Evolutionary conservation across 306 rosid species (phyloP).

Genomic region (Trifolium repens): DNA sequence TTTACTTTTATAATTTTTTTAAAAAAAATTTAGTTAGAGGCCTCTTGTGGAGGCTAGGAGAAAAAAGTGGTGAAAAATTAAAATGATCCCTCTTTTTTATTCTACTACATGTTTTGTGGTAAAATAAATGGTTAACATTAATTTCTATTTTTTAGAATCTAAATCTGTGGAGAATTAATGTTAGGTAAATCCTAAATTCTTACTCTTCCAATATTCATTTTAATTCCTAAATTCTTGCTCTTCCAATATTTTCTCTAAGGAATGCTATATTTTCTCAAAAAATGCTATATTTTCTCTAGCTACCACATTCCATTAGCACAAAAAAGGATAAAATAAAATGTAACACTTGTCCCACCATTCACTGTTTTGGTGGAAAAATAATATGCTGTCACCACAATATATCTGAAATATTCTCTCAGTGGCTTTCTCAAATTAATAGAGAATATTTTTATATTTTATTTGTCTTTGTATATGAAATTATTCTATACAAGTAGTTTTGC

Average conservation of each 20-base stretch:
- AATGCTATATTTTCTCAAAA: constrained; percentile 34
- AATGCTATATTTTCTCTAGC: constrained; percentile 38
- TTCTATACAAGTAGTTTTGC: neutral
- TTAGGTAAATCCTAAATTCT: neutral
- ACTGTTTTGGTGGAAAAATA: constrained; percentile 36
- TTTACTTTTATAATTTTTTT: neutral
- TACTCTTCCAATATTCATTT: neutral
- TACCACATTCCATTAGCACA: constrained; percentile 34
- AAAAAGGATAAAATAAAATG: neutral
- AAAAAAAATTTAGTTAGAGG: neutral
- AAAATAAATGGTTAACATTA: constrained; percentile 35
- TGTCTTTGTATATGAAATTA: neutral
- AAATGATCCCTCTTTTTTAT: constrained; percentile 13
- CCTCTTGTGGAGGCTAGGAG: constrained; percentile 43
- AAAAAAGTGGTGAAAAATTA: constrained; percentile 2
- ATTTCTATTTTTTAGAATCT: constrained; percentile 40
- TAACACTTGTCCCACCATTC: constrained; percentile 25
- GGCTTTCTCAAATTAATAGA: constrained; percentile 30
- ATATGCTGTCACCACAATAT: constrained; percentile 56
- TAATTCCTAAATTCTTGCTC: constrained; percentile 35
- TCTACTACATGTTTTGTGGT: constrained; percentile 29
- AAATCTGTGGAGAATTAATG: constrained; percentile 27
- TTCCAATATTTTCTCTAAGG: constrained; percentile 16
- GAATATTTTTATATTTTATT: constrained; percentile 36
- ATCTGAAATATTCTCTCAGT: constrained; percentile 40